Evolutionary conservation across 768 basidiomycete genomes (phyloP).

Genomic region (Kwoniella sp.): DNA sequence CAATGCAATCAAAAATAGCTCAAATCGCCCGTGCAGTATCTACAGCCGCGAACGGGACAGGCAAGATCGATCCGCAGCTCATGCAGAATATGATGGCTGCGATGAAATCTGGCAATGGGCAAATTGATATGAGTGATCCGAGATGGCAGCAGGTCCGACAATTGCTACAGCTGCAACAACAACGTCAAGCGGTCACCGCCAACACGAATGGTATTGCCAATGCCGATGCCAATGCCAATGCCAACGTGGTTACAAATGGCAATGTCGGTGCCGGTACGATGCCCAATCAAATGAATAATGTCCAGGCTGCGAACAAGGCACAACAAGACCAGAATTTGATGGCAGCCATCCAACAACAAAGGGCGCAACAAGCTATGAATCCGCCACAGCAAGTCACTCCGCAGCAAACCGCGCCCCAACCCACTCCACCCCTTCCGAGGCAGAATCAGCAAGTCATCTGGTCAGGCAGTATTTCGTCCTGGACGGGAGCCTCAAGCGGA

Average conservation of each 20-base stretch:
- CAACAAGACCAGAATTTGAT: constrained; percentile 16
- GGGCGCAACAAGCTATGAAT: constrained; percentile 14
- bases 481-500: neutral
- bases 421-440: neutral
- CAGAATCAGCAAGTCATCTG: constrained; percentile 16
- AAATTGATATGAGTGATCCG: constrained; percentile 27
- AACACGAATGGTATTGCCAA: constrained; percentile 1
- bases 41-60: constrained; percentile 5
- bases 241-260: neutral
- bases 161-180: constrained; percentile 21
- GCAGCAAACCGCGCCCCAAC: constrained; percentile 3
- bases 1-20: constrained; percentile 21
- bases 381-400: constrained; percentile 1
- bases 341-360: constrained; percentile 24
- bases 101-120: constrained; percentile 21
- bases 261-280: neutral
- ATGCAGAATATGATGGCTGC: constrained; percentile 32
- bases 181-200: neutral
- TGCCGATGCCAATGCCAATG: no score
- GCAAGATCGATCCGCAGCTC: constrained; percentile 24
- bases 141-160: constrained; percentile 25
- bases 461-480: constrained; percentile 20
- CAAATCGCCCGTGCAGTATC: constrained; percentile 24
- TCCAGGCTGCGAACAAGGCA: neutral
- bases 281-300: neutral